A percentile compares a stretch with the other conserved stretches of the same genome.
phyloP scores from a whole-genome alignment of 2,329 filamentous ascomycete species.

The Diplodia sapinea region DNA sequence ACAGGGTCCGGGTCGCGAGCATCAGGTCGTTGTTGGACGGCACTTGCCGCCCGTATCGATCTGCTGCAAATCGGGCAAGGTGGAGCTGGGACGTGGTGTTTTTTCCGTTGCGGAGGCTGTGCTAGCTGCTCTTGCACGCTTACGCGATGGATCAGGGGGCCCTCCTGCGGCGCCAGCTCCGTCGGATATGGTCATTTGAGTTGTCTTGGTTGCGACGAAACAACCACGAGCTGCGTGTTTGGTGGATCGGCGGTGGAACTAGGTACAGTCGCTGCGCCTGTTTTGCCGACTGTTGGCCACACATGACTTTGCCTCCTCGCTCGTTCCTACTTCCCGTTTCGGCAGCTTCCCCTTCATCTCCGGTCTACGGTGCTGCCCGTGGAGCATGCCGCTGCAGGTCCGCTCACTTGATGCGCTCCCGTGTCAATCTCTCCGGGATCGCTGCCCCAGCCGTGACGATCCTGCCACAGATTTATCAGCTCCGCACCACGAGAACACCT shows the following conservation, averaged over 20 bases:
- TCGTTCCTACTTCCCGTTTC: background rate
- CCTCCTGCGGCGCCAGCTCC: slow-evolving; percentile 7
- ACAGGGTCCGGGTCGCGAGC: slow-evolving; percentile 7
- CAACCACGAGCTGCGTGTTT: background rate
- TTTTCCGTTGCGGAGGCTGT: background rate
- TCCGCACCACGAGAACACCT: background rate
- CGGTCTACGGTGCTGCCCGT: background rate
- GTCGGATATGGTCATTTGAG: background rate
- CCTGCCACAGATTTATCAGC: background rate
- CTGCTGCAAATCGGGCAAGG: background rate
- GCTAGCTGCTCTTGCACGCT: background rate
- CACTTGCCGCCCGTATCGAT: slow-evolving; percentile 5
- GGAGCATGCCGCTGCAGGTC: background rate
- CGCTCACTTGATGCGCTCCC: background rate
- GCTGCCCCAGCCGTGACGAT: background rate
- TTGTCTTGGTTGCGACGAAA: background rate
- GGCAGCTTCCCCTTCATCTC: background rate
- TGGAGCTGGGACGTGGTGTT: slow-evolving; percentile 12
- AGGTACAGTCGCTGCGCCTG: background rate
- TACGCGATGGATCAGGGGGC: background rate
- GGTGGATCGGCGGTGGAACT: background rate
- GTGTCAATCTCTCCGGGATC: background rate
- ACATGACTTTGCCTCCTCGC: background rate
- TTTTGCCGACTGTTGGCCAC: background rate
- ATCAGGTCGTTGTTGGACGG: slow-evolving; percentile 11